phyloP scores from a whole-genome alignment of 805 yeast genomes.

The Candida coquimbonensis region DNA sequence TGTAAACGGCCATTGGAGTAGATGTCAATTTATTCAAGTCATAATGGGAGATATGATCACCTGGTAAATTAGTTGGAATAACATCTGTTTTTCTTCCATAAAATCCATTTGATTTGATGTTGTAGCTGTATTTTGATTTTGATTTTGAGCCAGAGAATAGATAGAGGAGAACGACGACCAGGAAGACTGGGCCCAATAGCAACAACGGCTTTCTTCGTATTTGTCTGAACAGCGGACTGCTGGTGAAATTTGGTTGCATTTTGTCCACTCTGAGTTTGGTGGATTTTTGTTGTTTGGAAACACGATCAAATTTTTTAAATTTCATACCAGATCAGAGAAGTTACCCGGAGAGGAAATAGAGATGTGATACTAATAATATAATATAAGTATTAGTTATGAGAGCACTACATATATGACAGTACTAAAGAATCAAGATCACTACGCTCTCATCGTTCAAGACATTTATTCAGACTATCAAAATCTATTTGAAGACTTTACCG shows the following conservation, averaged over 20 bases:
- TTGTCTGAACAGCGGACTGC: conserved; percentile 35
- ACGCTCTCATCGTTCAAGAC: background rate
- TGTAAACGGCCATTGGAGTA: conserved; percentile 62
- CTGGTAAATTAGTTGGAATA: conserved; percentile 55
- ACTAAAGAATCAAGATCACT: background rate
- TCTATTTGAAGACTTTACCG: conserved; percentile 94
- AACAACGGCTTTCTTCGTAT: conserved; percentile 56
- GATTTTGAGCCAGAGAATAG: conserved; percentile 32
- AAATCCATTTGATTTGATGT: conserved; percentile 21
- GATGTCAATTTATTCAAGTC: conserved; percentile 76
- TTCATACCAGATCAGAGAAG: background rate
- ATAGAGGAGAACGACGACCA: conserved; percentile 35
- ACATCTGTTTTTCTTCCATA: conserved; percentile 43
- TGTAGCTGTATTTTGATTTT: conserved; percentile 22
- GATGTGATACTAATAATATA: too few relatives aligned
- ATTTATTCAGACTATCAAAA: background rate
- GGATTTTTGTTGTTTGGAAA: too few relatives aligned
- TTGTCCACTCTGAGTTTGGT: background rate
- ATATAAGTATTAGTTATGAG: too few relatives aligned
- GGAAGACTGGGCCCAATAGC: conserved; percentile 38
- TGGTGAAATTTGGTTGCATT: conserved; percentile 23
- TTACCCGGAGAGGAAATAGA: background rate
- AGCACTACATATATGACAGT: too few relatives aligned
- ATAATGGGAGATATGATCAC: conserved; percentile 73
- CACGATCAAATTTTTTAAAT: too few relatives aligned